Evolutionary conservation across 2,329 filamentous ascomycete species (phyloP), one percentile per base, ranked within the genome.

Genomic region (Aspergillus thermomutatus): DNA sequence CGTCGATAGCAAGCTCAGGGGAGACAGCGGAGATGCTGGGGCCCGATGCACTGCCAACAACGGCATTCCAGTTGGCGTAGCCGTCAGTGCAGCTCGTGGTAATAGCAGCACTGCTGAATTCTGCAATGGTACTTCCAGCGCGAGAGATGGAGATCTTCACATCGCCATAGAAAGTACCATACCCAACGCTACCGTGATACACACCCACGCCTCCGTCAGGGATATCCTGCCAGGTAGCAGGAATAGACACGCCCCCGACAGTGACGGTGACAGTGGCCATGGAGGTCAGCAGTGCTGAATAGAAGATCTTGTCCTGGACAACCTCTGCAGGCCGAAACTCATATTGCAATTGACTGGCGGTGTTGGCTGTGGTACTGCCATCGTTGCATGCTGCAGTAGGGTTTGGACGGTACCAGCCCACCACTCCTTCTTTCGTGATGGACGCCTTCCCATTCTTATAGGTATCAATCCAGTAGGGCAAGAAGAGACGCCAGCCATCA

Each of bases 1-100:
- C 53, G 4, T 23, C 25, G 2, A 65, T 8, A 11, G 45, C 25
- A 11, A 56, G 27, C 17, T 49, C 50, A 6, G 53, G 49, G 17
- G 54, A 50, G 11, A 43, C 50, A n/a, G n/a, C n/a, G n/a, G n/a
- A n/a, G n/a, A n/a, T n/a, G n/a, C n/a, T n/a, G n/a, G n/a, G n/a
- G n/a, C n/a, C n/a, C n/a, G n/a, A n/a, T n/a, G n/a, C n/a, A 31
- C 47, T 53, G 4, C 67, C 68, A 4, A 74, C 71, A 63, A 64
- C 71, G 10, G 72, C 66, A 59, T 75, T 75, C 50, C 58, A 73
- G 61, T 74, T 75, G 17, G 60, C 55, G 28, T 67, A 56, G n/a
- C 58, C 60, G 25, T 57, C 40, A 17, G 6, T 50, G 55, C 70
- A 72, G 10, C 9, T 53, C 2, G 52, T 59, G 1, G 59, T 64